phyloP scores from a whole-genome alignment of 768 basidiomycete genomes.

The Amyloporia xantha region DNA sequence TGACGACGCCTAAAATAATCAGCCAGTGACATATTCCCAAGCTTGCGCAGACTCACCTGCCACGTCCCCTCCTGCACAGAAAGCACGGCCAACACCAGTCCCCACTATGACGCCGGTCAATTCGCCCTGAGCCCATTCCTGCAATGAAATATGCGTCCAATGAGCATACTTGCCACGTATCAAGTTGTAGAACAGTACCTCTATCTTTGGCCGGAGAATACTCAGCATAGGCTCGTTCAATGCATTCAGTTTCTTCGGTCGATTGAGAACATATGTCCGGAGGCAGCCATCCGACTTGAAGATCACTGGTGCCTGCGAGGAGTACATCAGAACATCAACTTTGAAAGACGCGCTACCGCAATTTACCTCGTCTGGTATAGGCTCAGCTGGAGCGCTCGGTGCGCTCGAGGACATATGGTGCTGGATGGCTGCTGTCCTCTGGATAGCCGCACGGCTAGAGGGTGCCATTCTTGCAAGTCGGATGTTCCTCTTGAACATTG shows the following conservation, averaged over 20 bases:
- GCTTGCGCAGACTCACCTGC: conserved; percentile 49
- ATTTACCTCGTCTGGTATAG: conserved; percentile 13
- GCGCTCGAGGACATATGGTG: conserved; percentile 21
- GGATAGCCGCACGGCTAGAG: conserved; percentile 14
- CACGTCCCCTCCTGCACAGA: conserved; percentile 95
- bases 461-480: conserved; percentile 19
- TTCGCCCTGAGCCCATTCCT: conserved; percentile 75
- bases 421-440: conserved; percentile 20
- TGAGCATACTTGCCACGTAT: not conserved
- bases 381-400: conserved; percentile 3
- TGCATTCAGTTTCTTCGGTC: conserved; percentile 75
- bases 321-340: not conserved
- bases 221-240: conserved; percentile 75
- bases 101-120: conserved; percentile 70
- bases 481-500: conserved; percentile 19
- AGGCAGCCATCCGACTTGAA: conserved; percentile 62
- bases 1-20: conserved; percentile 43
- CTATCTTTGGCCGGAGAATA: conserved; percentile 62
- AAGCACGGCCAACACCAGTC: conserved; percentile 65
- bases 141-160: not conserved
- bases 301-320: conserved; percentile 38
- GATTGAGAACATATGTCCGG: conserved; percentile 73
- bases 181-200: conserved; percentile 41
- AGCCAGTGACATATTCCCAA: not conserved
- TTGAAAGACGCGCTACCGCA: not conserved